These are phyloP conservation scores for Zea luxurians DNA, from an alignment of 176 grass and related monocot species.

Conservation along the genomic window DNA sequence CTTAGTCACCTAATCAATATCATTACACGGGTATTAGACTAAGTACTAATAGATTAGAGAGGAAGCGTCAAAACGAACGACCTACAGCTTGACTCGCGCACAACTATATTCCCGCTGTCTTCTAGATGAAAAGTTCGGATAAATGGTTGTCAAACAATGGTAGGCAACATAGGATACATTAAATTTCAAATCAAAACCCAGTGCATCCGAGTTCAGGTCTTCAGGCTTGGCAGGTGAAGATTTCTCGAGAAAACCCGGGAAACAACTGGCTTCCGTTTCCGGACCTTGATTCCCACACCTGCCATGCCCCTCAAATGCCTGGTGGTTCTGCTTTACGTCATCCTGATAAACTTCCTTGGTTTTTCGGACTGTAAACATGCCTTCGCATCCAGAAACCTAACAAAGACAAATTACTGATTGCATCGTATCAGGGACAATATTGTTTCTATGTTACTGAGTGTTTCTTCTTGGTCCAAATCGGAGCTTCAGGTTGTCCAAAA, in stretches of 20 bases:
- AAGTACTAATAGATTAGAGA: neutral
- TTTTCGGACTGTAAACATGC: conserved; percentile 14
- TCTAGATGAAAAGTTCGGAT: neutral
- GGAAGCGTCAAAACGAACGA: neutral
- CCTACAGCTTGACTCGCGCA: neutral
- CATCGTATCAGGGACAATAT: neutral
- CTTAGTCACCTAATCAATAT: too few species aligned
- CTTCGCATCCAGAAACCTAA: conserved; percentile 4
- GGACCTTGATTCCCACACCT: neutral
- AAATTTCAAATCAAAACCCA: neutral
- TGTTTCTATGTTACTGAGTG: conserved; percentile 23
- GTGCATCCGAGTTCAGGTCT: neutral
- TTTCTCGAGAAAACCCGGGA: neutral
- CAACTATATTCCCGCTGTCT: neutral
- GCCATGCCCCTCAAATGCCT: neutral
- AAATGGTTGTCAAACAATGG: neutral
- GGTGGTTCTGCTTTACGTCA: neutral
- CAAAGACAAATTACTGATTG: conserved; percentile 14
- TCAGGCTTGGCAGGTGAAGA: neutral
- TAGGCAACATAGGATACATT: neutral
- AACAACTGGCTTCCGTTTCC: neutral
- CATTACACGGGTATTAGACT: too few species aligned
- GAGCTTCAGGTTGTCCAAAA: conserved; percentile 54
- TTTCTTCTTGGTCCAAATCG: conserved; percentile 65
- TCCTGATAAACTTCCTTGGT: conserved; percentile 15